These are phyloP conservation scores for Sporisorium exsertum DNA, from an alignment of 1,284 basidiomycete genomes.

Conservation along the genomic window DNA sequence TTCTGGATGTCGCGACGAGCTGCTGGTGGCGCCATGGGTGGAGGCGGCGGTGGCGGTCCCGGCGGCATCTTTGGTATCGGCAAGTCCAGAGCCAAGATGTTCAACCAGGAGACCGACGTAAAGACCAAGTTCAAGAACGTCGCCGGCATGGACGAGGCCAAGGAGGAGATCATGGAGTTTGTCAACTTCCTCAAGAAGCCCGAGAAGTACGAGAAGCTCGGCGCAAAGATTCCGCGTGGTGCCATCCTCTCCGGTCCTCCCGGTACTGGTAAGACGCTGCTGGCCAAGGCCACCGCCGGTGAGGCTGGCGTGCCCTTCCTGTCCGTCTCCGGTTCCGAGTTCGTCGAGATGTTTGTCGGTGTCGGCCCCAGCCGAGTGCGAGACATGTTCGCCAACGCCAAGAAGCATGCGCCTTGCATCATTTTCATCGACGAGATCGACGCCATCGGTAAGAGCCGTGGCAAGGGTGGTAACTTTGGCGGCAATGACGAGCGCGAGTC, in stretches of 20 bases:
- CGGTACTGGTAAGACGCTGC: slow-evolving; percentile 96
- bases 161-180: slow-evolving; percentile 99
- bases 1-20: slow-evolving; percentile 89
- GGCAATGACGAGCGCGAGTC: slow-evolving; percentile 98
- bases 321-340: slow-evolving; percentile 97
- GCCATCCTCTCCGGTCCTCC: slow-evolving; percentile 98
- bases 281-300: slow-evolving; percentile 97
- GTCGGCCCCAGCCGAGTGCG: slow-evolving; percentile 97
- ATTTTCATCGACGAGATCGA: slow-evolving; percentile 77
- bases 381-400: slow-evolving; percentile 95
- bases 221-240: slow-evolving; percentile 97
- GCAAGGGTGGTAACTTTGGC: slow-evolving; percentile 87
- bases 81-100: slow-evolving; percentile 92
- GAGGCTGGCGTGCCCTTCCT: slow-evolving; percentile 98
- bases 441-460: slow-evolving; percentile 95
- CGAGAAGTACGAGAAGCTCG: slow-evolving; percentile 90
- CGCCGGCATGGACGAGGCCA: slow-evolving; percentile 99
- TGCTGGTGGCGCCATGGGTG: slow-evolving; percentile 68
- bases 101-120: slow-evolving; percentile 97
- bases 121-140: slow-evolving; percentile 94
- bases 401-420: slow-evolving; percentile 97
- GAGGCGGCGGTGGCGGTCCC: slow-evolving; percentile 72
- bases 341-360: slow-evolving; percentile 99
- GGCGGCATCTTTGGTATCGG: slow-evolving; percentile 98
- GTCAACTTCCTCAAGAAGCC: slow-evolving; percentile 99